phyloP scores from a whole-genome alignment of 495 filamentous ascomycete species.

The Oidiodendron maius region DNA sequence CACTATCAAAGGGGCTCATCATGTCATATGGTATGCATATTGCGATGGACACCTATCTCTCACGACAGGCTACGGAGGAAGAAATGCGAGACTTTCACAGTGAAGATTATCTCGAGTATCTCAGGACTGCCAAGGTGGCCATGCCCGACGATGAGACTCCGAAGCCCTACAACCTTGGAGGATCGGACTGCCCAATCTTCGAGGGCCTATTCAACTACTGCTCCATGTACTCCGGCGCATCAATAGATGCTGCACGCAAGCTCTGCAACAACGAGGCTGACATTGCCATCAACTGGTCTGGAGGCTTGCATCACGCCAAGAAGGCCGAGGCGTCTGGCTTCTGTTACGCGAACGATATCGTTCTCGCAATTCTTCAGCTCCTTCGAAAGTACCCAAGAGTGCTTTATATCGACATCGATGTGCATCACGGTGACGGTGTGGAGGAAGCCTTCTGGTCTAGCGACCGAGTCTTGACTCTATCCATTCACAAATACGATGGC shows the following conservation, averaged over 20 bases:
- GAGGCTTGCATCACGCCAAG: conserved; percentile 95
- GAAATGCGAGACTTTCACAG: conserved; percentile 86
- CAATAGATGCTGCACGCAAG: conserved; percentile 86
- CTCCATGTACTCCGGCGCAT: conserved; percentile 85
- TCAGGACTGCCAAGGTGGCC: conserved; percentile 41
- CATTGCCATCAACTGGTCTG: conserved; percentile 99
- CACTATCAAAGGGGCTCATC: conserved; percentile 89
- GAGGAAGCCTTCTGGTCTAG: conserved; percentile 97
- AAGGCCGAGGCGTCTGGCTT: conserved; percentile 91
- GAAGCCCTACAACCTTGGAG: conserved; percentile 62
- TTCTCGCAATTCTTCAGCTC: conserved; percentile 87
- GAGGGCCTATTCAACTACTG: conserved; percentile 94
- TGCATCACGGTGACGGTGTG: conserved; percentile 96
- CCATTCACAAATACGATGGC: conserved; percentile 90
- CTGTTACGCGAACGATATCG: conserved; percentile 98
- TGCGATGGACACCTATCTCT: conserved; percentile 87
- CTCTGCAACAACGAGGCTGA: conserved; percentile 79
- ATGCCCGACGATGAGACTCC: conserved; percentile 35
- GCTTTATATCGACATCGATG: conserved; percentile 97
- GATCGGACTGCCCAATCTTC: conserved; percentile 91
- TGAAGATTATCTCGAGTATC: conserved; percentile 83
- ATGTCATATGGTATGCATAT: conserved; percentile 91
- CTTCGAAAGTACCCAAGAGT: conserved; percentile 84
- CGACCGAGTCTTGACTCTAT: conserved; percentile 91
- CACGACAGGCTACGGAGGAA: conserved; percentile 76